Evolutionary conservation across 306 rosid genomes (phyloP).

Genomic region (Argentina anserina): DNA sequence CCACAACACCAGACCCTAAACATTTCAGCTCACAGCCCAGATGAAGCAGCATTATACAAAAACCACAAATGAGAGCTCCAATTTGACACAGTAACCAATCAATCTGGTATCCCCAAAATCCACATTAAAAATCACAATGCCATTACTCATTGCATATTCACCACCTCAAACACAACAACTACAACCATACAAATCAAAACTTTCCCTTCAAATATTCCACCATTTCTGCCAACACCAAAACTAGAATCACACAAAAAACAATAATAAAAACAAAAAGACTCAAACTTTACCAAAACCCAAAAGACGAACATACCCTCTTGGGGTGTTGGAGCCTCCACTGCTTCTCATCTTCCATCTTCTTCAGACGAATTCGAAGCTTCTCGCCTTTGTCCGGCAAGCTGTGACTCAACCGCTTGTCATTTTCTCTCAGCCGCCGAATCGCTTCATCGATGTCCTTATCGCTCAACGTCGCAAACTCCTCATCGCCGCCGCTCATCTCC

Average conservation of each 20-base stretch:
- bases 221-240: conserved; percentile 7
- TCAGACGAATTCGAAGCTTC: conserved; percentile 33
- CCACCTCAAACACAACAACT: background rate
- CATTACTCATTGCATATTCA: background rate
- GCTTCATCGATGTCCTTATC: conserved; percentile 38
- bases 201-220: background rate
- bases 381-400: conserved; percentile 53
- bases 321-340: conserved; percentile 34
- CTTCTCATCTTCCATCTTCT: conserved; percentile 28
- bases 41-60: background rate
- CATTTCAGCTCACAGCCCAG: background rate
- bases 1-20: background rate
- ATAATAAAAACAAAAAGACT: background rate
- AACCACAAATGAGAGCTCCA: background rate
- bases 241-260: background rate
- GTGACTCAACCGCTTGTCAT: background rate
- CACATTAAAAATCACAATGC: background rate
- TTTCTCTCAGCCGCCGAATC: conserved; percentile 24
- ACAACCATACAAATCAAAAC: background rate
- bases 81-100: background rate
- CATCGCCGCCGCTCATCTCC: conserved; percentile 15
- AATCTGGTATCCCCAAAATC: background rate
- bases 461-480: background rate
- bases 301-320: conserved; percentile 18
- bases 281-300: background rate